Base-by-base conservation (phyloP, 495 filamentous ascomycete genomes). In the Podospora pseudocomata region DNA sequence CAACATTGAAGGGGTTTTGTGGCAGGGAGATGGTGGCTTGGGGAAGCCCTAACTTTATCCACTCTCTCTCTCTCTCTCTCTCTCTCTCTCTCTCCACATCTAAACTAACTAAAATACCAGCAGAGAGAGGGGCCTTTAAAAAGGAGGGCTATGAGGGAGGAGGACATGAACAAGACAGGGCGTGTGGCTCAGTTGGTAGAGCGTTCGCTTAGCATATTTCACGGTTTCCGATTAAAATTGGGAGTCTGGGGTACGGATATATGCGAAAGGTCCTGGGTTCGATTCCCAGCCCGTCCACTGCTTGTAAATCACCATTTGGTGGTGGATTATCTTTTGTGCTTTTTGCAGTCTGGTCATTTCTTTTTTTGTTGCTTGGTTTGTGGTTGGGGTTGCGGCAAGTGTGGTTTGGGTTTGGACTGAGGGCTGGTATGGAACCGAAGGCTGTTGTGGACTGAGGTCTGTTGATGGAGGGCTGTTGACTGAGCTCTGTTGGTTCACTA, bases 131-230 rank as follows among this genome's bases (percentile, higher is more conserved):
- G 7, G 30, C 3, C 18, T 13, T 27, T 4, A 20, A 59, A 9
- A 59, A 58, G 2, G 18, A 39, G 34, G 34, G 34, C 0, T 39
- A 39, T 39, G 5, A 6, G 34, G 34, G 2, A 39, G 34, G 3
- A 6, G 34, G 34, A 3, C 5, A 39, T 39, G 3, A 39, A 20
- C 20, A 20, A 23, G 20, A 59, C 26, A 59, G 56, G 56, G 56
- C 34, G 32, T 65, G 34, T 65, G 49, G 63, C 63, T 65, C 63
- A 65, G 63, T 65, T 65, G 63, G 63, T 39, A 65, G 63, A 65
- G 63, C 63, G 63, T 54, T 23, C 34, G 63, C 34, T 53, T 65
- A 65, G 63, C 60, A 63, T 55, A 26, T 39, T 49, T 49, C 39
- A 18, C 39, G 39, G 13, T 49, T 49, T 13, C 39, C 3, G 13